Conservation (phyloP, 148 eudicot genomes). For the Suaeda aralocaspica region DNA sequence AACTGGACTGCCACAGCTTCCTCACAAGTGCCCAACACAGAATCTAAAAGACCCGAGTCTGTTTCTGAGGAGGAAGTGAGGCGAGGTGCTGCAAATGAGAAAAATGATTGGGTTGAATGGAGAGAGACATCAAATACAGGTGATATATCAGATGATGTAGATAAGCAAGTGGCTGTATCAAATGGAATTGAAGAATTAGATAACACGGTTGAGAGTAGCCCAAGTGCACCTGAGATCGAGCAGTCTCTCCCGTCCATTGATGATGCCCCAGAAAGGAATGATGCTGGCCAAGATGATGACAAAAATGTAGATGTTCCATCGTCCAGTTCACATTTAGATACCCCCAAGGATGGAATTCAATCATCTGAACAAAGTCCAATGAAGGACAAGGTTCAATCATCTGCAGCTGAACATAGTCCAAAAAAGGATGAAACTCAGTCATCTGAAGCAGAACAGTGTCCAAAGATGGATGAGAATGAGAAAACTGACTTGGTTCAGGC, state of each 20-base stretch:
- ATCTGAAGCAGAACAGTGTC: conserved; percentile 12
- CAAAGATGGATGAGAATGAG: conserved; percentile 17
- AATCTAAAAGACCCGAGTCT: conserved; percentile 11
- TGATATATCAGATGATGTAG: conserved; percentile 31
- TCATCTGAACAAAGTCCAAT: conserved; percentile 25
- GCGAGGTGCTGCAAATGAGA: conserved; percentile 35
- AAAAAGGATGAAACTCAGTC: conserved; percentile 25
- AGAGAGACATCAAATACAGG: conserved; percentile 54
- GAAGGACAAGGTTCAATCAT: neutral
- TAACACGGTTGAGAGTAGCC: conserved; percentile 19
- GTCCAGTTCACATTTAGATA: conserved; percentile 10
- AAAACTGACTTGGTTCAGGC: conserved; percentile 12
- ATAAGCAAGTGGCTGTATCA: conserved; percentile 28
- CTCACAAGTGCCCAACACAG: conserved; percentile 31
- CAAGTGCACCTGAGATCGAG: conserved; percentile 26
- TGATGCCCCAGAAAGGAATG: conserved; percentile 7
- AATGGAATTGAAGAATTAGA: conserved; percentile 30
- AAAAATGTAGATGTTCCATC: conserved; percentile 5
- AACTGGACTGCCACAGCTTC: conserved; percentile 37
- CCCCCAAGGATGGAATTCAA: conserved; percentile 17
- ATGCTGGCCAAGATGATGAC: neutral
- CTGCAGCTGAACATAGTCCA: conserved; percentile 12
- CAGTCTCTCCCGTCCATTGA: conserved; percentile 20
- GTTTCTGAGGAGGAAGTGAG: conserved; percentile 22
- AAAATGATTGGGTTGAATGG: conserved; percentile 82